Base-by-base conservation (phyloP, 805 yeast genomes). In the Aciculoconidium aculeatum region DNA sequence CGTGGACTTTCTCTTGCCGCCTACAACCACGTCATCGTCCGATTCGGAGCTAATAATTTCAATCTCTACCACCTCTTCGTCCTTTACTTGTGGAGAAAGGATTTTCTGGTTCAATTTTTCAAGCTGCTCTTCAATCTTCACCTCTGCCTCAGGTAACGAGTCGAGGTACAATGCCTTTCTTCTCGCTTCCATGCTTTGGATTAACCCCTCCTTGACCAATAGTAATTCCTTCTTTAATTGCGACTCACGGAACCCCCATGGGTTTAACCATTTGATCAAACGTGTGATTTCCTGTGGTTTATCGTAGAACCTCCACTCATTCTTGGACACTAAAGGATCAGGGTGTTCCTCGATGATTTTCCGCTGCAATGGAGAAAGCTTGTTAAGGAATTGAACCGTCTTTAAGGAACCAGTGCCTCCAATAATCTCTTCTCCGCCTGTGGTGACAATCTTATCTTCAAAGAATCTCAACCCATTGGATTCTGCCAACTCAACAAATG, bases 281-380 rank as follows among this genome's bases (percentile, higher is more conserved):
- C 49, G 49, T 1, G 70, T 72, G 17, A 86, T 52, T 21, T 80
- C 79, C n/a, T 67, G 71, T 0, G 69, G 62, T 2, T 49, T 58
- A 40, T 86, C 94, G 40, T 76, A 72, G 42, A 53, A 83, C 31
- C 80, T 71, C 96, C 96, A 87, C 20, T 73, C 72, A 4, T 54
- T 37, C 1, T 70, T 62, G 9, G 66, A 53, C 7, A 77, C 41
- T 13, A 84, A 47, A 5, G 76, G 70, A 32, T 67, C 73, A 1
- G 79, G 72, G 2, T 65, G 58, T 46, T 84, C 95, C 43, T 81
- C 94, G 13, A 80, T 55, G 10, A 75, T 41, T 47, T 83, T 85
- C 25, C 84, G 59, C 45, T 80, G 77, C 15, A 61, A 33, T 1
- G 68, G 58, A 0, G 51, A 35, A 15, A 63, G 49, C 7, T 37